Evolutionary conservation across 331 rosid species (phyloP).

Genomic region (Dryas integrifolia): DNA sequence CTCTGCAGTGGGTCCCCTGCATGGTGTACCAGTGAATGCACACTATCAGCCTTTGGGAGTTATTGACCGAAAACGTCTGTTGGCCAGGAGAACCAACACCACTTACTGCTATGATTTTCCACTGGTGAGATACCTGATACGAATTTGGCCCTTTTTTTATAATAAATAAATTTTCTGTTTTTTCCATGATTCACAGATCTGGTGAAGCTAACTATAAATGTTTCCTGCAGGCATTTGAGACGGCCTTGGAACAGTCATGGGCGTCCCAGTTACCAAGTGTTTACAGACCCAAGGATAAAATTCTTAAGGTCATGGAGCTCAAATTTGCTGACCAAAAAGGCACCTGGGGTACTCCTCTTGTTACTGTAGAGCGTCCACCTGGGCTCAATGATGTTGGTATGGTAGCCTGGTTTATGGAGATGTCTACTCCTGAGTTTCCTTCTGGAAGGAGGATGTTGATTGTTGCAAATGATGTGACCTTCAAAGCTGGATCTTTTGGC

Average conservation of each 20-base stretch:
- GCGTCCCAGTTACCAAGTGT: conserved; percentile 48
- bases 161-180: background rate
- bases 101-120: conserved; percentile 99
- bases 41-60: conserved; percentile 79
- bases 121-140: conserved; percentile 55
- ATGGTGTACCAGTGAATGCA: conserved; percentile 69
- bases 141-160: conserved; percentile 14
- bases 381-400: conserved; percentile 93
- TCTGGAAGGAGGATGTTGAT: conserved; percentile 88
- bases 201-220: conserved; percentile 24
- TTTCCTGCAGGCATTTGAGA: conserved; percentile 80
- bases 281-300: conserved; percentile 47
- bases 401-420: conserved; percentile 95
- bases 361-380: conserved; percentile 60
- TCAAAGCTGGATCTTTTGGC: conserved; percentile 98
- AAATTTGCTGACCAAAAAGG: conserved; percentile 72
- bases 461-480: conserved; percentile 92
- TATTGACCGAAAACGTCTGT: conserved; percentile 79
- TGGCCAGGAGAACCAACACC: conserved; percentile 88
- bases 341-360: conserved; percentile 85
- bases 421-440: conserved; percentile 90
- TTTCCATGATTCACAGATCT: conserved; percentile 4
- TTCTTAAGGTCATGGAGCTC: conserved; percentile 76
- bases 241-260: conserved; percentile 90
- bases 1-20: conserved; percentile 61